These are phyloP conservation scores for Saprolegnia diclina DNA, from an alignment of 352 stramenopile species.

Conservation along the genomic window DNA sequence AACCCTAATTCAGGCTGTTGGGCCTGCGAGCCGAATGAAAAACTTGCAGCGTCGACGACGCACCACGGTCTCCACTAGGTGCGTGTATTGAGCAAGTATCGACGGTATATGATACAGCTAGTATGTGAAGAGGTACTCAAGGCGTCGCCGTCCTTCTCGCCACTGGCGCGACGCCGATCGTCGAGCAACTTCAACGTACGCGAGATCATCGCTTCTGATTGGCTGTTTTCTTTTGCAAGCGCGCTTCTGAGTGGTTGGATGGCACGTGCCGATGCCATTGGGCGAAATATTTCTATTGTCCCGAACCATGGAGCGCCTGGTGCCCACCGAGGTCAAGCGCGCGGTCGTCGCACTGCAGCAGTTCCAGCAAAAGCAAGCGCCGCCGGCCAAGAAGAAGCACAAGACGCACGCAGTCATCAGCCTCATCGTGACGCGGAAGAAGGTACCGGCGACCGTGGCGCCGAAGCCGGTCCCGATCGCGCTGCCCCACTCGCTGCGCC, in stretches of 20 bases:
- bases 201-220: neutral
- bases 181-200: neutral
- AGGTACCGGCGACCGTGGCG: conserved; percentile 49
- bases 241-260: neutral
- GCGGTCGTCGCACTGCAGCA: conserved; percentile 59
- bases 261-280: neutral
- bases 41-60: too few relatives aligned
- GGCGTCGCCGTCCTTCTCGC: too few relatives aligned
- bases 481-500: conserved; percentile 45
- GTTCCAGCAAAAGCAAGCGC: conserved; percentile 45
- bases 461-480: conserved; percentile 64
- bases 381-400: conserved; percentile 45
- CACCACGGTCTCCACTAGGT: too few relatives aligned
- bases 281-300: neutral
- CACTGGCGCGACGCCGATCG: too few relatives aligned
- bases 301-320: neutral
- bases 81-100: too few relatives aligned
- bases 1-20: too few relatives aligned
- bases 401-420: conserved; percentile 35
- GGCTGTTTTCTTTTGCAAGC: neutral
- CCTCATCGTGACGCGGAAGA: conserved; percentile 64
- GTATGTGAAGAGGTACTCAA: too few relatives aligned
- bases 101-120: too few relatives aligned
- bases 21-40: too few relatives aligned
- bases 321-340: conserved; percentile 43